phyloP scores from a whole-genome alignment of 257 asterid species.

The Penstemon barbatus region DNA sequence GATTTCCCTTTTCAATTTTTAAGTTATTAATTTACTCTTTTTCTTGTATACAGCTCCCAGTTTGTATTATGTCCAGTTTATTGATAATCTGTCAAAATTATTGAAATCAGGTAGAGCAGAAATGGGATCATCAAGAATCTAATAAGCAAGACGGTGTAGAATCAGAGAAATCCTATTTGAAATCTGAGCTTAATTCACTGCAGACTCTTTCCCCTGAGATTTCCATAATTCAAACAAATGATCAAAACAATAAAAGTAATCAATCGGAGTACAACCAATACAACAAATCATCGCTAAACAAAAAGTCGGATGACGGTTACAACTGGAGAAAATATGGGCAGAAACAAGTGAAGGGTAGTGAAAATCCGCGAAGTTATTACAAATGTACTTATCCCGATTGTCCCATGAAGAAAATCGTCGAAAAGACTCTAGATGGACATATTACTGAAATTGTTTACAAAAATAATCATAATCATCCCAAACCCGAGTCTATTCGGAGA shows the following conservation, averaged over 20 bases:
- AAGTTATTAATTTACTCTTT: not conserved
- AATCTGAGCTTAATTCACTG: conserved; percentile 32
- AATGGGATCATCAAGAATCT: conserved; percentile 46
- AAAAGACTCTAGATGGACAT: conserved; percentile 63
- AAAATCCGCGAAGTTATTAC: conserved; percentile 86
- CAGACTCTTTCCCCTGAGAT: conserved; percentile 51
- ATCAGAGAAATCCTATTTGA: conserved; percentile 29
- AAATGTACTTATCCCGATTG: conserved; percentile 79
- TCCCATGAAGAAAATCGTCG: conserved; percentile 75
- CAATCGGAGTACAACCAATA: conserved; percentile 31
- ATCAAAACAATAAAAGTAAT: conserved; percentile 26
- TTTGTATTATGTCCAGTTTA: not conserved
- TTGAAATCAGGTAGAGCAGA: conserved; percentile 43
- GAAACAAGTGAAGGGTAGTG: conserved; percentile 89
- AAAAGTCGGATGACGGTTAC: conserved; percentile 71
- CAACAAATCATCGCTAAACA: conserved; percentile 40
- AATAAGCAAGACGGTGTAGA: conserved; percentile 33
- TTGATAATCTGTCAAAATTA: not conserved
- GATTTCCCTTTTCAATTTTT: not conserved
- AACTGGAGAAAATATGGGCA: conserved; percentile 96
- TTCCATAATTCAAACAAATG: conserved; percentile 34
- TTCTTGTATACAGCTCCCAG: not conserved
- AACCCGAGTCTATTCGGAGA: conserved; percentile 71
- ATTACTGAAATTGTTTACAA: conserved; percentile 78
- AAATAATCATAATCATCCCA: conserved; percentile 78